Percentiles rank a stretch among this genome's conserved stretches.
These are phyloP conservation scores for Forsythia suspensa DNA, from an alignment of 257 asterid species.

Conservation along the genomic window DNA sequence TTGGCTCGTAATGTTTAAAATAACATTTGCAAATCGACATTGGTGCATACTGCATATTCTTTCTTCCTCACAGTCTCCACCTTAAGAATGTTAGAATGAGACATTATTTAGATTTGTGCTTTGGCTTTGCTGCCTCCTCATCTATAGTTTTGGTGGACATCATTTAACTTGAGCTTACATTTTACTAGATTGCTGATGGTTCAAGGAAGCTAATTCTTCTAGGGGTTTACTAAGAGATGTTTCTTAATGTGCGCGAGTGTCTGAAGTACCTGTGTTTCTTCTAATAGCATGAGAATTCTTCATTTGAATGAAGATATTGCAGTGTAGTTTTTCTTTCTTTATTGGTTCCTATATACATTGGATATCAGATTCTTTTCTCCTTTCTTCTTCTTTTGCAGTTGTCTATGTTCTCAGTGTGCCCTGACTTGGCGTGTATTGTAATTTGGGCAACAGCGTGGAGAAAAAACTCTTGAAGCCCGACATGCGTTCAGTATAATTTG, in stretches of 20 bases:
- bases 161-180: background rate
- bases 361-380: background rate
- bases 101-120: background rate
- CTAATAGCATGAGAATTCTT: background rate
- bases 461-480: background rate
- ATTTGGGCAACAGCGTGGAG: background rate
- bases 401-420: background rate
- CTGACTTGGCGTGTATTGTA: background rate
- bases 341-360: background rate
- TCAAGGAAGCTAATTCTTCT: background rate
- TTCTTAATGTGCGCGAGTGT: background rate
- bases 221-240: background rate
- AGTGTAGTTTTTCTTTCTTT: background rate
- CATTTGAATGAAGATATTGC: background rate
- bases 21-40: background rate
- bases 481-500: background rate
- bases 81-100: background rate
- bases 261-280: background rate
- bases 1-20: background rate
- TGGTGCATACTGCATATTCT: background rate
- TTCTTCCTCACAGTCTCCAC: background rate
- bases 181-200: background rate
- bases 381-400: background rate
- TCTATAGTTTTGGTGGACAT: background rate
- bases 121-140: background rate